These are phyloP conservation scores for Thecaphora thlaspeos DNA, from an alignment of 1,284 basidiomycete genomes.

Conservation along the genomic window DNA sequence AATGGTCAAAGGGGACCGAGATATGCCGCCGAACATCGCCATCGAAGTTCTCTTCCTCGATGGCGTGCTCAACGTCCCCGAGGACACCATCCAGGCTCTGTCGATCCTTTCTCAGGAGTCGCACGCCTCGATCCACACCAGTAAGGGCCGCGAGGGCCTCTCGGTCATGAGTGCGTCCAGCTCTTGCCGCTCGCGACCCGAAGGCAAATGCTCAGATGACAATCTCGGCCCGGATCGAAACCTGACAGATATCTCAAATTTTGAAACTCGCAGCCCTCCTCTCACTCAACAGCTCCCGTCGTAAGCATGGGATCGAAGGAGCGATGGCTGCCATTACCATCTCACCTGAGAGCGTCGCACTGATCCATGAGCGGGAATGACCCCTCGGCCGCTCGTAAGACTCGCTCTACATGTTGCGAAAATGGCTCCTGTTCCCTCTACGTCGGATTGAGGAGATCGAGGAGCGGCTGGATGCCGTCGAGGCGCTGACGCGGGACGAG, in stretches of 20 bases:
- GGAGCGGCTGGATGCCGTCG: slow-evolving; percentile 26
- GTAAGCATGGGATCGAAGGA: background rate
- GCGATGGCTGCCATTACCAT: no score
- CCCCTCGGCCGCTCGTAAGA: no score
- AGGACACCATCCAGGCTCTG: background rate
- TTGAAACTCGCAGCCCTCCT: background rate
- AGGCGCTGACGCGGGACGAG: slow-evolving; percentile 18
- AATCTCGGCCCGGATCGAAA: no score
- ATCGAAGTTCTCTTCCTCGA: background rate
- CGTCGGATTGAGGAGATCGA: slow-evolving; percentile 12
- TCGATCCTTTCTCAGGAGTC: background rate
- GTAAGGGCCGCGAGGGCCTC: no score
- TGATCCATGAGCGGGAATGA: no score
- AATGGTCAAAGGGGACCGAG: no score
- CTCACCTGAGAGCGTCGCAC: no score
- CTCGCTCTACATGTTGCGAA: slow-evolving; percentile 18
- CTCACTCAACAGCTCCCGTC: background rate
- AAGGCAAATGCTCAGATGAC: no score
- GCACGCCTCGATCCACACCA: background rate
- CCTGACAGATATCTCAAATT: no score
- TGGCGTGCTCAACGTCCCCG: background rate
- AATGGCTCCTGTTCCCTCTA: slow-evolving; percentile 25
- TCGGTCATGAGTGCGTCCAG: no score
- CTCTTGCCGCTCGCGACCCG: no score
- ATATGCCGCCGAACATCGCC: background rate